Evolutionary conservation across 1,139 yeast genomes (phyloP), one percentile per base, ranked within the genome.

Genomic region (Pichia sp.): DNA sequence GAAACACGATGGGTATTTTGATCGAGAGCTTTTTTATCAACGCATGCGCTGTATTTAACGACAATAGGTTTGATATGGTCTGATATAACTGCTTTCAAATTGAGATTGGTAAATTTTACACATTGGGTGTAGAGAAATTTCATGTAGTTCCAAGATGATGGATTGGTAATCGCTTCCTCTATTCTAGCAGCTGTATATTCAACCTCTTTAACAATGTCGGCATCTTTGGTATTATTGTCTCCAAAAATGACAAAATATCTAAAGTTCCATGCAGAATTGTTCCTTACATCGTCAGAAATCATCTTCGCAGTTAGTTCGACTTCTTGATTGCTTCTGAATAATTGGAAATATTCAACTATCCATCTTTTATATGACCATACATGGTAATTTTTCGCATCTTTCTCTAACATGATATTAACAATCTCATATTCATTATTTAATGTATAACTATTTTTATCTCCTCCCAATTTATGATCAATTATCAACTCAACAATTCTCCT

Each of bases 181-280:
- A 89, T 82, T 46, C 70, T 62, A 1, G 52, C 55, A 47, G 68
- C 65, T 1, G 74, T 71, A 55, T 64, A 86, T 6, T 66, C 67
- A 4, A 76, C 54, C 51, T 79, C 84, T 3, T 60, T 63, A 1
- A 56, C 51, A 26, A 73, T 11, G 6, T 41, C 40, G 2, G 39
- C 36, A 4, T 43, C 24, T 1, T 22, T 9, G 9, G 32, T 30
- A 10, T 22, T 26, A 2, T 35, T 23, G 11, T 33, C 33, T 2
- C 68, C 66, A 47, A 72, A 70, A 31, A 60, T 58, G 23, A 84
- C 61, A 56, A 82, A 87, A 66, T 70, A 85, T 44, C 97, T 71
- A 64, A 87, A 95, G 47, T 81, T 75, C 99, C 99, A 92, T 0
- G 95, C 97, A 45, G 96, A 85, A 62, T 92, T 94, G 65, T 92